Base-by-base conservation (phyloP, 495 filamentous ascomycete species). In the Penicillium samsonianum region DNA sequence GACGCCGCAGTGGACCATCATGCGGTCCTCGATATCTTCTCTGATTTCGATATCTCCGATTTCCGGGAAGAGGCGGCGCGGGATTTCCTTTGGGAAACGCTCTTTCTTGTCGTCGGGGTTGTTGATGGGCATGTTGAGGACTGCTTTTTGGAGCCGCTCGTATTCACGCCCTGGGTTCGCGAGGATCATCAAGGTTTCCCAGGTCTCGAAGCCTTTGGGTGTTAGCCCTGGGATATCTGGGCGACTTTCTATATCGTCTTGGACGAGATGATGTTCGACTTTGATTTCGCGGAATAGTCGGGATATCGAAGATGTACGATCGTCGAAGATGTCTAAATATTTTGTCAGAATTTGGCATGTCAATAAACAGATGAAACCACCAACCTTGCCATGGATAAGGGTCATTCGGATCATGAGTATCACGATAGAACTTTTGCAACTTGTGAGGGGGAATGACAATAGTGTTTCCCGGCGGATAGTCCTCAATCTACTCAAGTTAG, bases 381-480 rank as follows among this genome's bases (percentile, higher is more conserved):
- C 53, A 51, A 87, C 84, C 73, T 60, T 81, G 71, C 87, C 87
- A 90, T 44, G 86, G 82, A 68, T 86, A 88, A 37, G 74, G 71
- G 65, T 96, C 91, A 26, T 78, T 70, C 1, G 82, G 61, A 4
- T 93, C 65, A 47, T 76, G 69, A 54, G 88, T 84, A 50, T 80
- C 84, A 20, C 81, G 74, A 66, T 96, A 96, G 58, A 93, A 92
- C 49, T 83, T 79, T 14, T 84, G 80, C 78, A 97, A 82, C 73
- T 96, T 96, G 7, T 82, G 76, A 3, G 91, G 89, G 0, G 87
- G 85, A 30, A 96, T 83, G n/a, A 96, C 90, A 40, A 94, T 78
- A 40, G 82, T 90, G 31, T 86, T 84, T 37, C 79, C 80, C 0
- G 91, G 90, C 20, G 84, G 74, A 64, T 89, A 90, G 53, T 92